Conservation (phyloP, 441 rosid genomes). For the Omphalea diandra region DNA sequence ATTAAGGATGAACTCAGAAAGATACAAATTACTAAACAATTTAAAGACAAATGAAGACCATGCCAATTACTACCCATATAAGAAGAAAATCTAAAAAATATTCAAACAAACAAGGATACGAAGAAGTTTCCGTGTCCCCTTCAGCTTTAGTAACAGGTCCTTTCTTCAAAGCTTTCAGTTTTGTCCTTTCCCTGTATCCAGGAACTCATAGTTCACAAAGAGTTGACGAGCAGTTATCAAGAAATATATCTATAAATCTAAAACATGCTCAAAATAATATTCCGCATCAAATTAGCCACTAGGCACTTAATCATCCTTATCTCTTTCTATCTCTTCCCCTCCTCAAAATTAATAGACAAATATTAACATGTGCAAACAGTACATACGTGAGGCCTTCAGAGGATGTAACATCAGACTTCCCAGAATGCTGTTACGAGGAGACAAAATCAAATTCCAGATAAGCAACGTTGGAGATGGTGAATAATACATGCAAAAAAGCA, state of each 20-base stretch:
- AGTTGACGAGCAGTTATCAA: conserved; percentile 9
- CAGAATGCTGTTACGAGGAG: conserved; percentile 50
- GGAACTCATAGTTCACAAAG: conserved; percentile 32
- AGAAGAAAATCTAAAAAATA: conserved; percentile 13
- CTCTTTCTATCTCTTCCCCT: neutral
- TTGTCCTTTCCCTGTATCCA: conserved; percentile 63
- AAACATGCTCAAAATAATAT: neutral
- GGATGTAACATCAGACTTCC: conserved; percentile 45
- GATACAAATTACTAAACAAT: conserved; percentile 7
- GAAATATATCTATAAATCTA: conserved; percentile 6
- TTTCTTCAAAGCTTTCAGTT: conserved; percentile 58
- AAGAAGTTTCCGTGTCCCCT: conserved; percentile 53
- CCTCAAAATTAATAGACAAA: neutral
- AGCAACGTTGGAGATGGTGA: no score
- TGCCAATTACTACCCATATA: conserved; percentile 4
- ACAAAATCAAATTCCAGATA: conserved; percentile 29
- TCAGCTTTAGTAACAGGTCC: conserved; percentile 54
- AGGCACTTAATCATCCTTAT: neutral
- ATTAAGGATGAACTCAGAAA: conserved; percentile 35
- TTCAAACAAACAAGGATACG: conserved; percentile 56
- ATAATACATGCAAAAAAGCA: no score
- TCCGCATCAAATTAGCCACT: conserved; percentile 10
- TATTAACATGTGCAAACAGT: neutral
- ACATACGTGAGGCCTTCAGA: conserved; percentile 60
- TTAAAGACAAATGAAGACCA: conserved; percentile 10